Evolutionary conservation across 1,139 yeast species (phyloP), one percentile per base, ranked within the genome.

Genomic region (Sugiyamaella grinbergsii): DNA sequence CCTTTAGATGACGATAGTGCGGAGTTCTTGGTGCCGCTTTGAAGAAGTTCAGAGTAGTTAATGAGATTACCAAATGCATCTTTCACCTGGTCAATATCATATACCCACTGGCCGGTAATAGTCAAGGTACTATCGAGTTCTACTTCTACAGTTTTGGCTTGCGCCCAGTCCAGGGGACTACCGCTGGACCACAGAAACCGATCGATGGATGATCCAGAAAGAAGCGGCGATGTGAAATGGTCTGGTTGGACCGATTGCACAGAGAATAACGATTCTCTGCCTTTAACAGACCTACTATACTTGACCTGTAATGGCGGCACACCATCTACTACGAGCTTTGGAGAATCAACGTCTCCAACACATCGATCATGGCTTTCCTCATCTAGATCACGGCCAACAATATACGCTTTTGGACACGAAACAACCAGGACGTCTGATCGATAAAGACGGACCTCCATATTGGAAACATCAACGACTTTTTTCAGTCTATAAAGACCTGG

Each of bases 21-120:
- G n/a, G 61, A 54, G 39, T 60, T 56, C 23, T 58, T 11, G 33
- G 16, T 58, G 10, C 61, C 15, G 73, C 76, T 57, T 71, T 58
- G 57, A 44, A 60, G 57, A 16, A 62, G 54, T 18, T 53, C 56
- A 1, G 76, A 76, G 59, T 82, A 88, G 51, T 78, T 76, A 51
- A 82, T 78, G 1, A 70, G 59, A 60, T 87, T 87, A 0, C 96
- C 96, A 54, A 88, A 73, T 1, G 85, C 85, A 67, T 91, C 97
- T 7, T 76, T 76, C 5, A 90, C 77, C 55, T 80, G 81, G 40
- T 81, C 79, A 39, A 91, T 75, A 46, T 80, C 80, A 62, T 86
- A 89, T 33, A 79, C 76, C 65, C 87, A 76, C 18, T 71, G 71
- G 11, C 95, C 95, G 5, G 80, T 71, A 18, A 73, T 70, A 11